Evolutionary conservation across 352 stramenopile species (phyloP).

Genomic region (Globisporangium takayamanum): DNA sequence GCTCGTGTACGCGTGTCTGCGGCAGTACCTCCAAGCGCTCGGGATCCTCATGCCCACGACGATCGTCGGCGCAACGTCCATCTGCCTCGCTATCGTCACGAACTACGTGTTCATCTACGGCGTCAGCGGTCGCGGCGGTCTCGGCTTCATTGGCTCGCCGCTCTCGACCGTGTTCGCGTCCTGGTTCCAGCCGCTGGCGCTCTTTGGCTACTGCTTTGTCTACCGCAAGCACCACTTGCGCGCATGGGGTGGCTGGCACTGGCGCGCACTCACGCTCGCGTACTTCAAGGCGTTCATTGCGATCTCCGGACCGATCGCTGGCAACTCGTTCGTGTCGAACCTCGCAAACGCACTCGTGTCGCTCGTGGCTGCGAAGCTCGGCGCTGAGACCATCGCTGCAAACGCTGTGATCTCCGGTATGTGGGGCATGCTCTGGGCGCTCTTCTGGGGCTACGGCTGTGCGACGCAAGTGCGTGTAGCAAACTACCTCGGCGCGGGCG

Average conservation of each 20-base stretch:
- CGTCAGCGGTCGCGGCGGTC: constrained; percentile 32
- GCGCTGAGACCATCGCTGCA: constrained; percentile 46
- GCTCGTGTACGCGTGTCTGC: constrained; percentile 58
- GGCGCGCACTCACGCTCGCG: constrained; percentile 30
- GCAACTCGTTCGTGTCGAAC: constrained; percentile 74
- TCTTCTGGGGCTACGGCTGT: constrained; percentile 79
- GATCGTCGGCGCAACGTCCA: constrained; percentile 51
- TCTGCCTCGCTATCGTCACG: constrained; percentile 40
- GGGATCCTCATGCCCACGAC: constrained; percentile 60
- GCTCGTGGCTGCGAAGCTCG: constrained; percentile 57
- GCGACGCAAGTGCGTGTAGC: constrained; percentile 72
- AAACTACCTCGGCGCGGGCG: constrained; percentile 63
- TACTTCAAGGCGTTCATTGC: constrained; percentile 37
- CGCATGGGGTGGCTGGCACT: constrained; percentile 59
- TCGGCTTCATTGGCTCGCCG: constrained; percentile 78
- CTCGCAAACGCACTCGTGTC: constrained; percentile 60
- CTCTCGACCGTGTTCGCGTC: constrained; percentile 69
- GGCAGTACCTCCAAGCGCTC: constrained; percentile 72
- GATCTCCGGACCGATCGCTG: constrained; percentile 56
- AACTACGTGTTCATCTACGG: constrained; percentile 80
- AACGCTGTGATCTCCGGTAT: constrained; percentile 68
- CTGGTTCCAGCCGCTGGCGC: constrained; percentile 64
- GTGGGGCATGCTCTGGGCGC: constrained; percentile 61
- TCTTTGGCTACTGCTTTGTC: constrained; percentile 52
- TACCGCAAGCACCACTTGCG: constrained; percentile 50